These are phyloP conservation scores for Hamigera avellanea DNA, from an alignment of 495 filamentous ascomycete genomes.

Conservation along the genomic window DNA sequence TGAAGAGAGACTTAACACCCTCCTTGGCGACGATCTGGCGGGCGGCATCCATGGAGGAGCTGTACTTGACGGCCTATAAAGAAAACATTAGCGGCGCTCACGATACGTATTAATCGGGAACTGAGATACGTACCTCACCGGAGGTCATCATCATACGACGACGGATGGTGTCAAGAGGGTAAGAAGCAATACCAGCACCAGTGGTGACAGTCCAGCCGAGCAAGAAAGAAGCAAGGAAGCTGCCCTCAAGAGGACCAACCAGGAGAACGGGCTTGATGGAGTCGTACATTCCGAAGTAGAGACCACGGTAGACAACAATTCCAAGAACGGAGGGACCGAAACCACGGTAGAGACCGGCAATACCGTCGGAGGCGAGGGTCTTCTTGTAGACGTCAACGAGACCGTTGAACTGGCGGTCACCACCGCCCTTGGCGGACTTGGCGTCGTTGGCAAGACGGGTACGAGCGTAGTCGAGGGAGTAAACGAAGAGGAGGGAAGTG, in stretches of 20 bases:
- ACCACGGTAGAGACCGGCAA: slow-evolving; percentile 99
- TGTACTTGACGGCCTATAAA: slow-evolving; percentile 94
- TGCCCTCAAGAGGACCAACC: slow-evolving; percentile 81
- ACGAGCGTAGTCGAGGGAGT: slow-evolving; percentile 99
- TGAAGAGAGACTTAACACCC: slow-evolving; percentile 97
- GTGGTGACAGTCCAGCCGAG: slow-evolving; percentile 99
- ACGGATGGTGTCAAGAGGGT: slow-evolving; percentile 98
- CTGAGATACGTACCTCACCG: slow-evolving; percentile 48
- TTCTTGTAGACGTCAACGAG: slow-evolving; percentile 99
- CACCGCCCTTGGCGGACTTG: slow-evolving; percentile 89
- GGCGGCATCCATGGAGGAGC: slow-evolving; percentile 83
- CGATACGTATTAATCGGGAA: slow-evolving; percentile 1
- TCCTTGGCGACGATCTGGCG: slow-evolving; percentile 93
- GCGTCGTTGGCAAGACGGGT: slow-evolving; percentile 99
- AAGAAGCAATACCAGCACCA: slow-evolving; percentile 99
- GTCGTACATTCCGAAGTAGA: slow-evolving; percentile 99
- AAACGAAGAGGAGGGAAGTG: slow-evolving; percentile 99
- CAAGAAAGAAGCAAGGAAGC: slow-evolving; percentile 97
- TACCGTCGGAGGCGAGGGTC: slow-evolving; percentile 95
- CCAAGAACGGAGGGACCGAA: slow-evolving; percentile 98
- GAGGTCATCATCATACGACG: slow-evolving; percentile 99
- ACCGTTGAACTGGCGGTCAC: slow-evolving; percentile 99
- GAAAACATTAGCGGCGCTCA: not conserved
- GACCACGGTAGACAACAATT: slow-evolving; percentile 99
- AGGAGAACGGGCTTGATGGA: slow-evolving; percentile 98